Evolutionary conservation across 1,284 basidiomycete genomes (phyloP).

Genomic region (Laetiporus sulphureus): DNA sequence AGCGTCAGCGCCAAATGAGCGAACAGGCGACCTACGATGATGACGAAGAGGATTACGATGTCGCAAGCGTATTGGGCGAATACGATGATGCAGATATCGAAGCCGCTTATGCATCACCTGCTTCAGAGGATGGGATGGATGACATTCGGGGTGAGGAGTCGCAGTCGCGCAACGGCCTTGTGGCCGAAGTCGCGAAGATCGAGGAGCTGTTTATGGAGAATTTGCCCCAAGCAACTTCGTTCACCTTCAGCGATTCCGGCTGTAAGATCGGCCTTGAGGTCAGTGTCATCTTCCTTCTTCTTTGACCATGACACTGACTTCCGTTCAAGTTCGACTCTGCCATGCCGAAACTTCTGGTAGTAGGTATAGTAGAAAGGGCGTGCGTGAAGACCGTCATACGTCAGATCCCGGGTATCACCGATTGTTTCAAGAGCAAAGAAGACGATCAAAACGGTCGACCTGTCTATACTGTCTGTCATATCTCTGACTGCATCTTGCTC

Average conservation of each 20-base stretch:
- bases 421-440: constrained; percentile 72
- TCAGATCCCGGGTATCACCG: constrained; percentile 81
- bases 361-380: constrained; percentile 84
- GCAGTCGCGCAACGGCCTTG: constrained; percentile 27
- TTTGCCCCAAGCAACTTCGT: constrained; percentile 57
- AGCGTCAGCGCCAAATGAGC: constrained; percentile 41
- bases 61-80: constrained; percentile 48
- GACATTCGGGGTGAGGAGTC: constrained; percentile 22
- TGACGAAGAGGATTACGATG: constrained; percentile 45
- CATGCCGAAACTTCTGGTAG: constrained; percentile 86
- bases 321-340: constrained; percentile 67
- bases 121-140: constrained; percentile 31
- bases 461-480: constrained; percentile 37
- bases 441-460: constrained; percentile 45
- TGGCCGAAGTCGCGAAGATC: constrained; percentile 38
- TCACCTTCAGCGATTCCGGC: constrained; percentile 69
- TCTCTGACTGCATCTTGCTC: not conserved
- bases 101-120: constrained; percentile 53
- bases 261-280: constrained; percentile 83
- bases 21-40: constrained; percentile 53
- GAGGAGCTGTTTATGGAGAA: constrained; percentile 46
- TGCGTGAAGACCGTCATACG: constrained; percentile 82
- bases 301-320: too few species aligned
- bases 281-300: too few species aligned
- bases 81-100: constrained; percentile 64